Evolutionary conservation across 768 basidiomycete genomes (phyloP).

Genomic region (Tylopilus vinaceipallidus): DNA sequence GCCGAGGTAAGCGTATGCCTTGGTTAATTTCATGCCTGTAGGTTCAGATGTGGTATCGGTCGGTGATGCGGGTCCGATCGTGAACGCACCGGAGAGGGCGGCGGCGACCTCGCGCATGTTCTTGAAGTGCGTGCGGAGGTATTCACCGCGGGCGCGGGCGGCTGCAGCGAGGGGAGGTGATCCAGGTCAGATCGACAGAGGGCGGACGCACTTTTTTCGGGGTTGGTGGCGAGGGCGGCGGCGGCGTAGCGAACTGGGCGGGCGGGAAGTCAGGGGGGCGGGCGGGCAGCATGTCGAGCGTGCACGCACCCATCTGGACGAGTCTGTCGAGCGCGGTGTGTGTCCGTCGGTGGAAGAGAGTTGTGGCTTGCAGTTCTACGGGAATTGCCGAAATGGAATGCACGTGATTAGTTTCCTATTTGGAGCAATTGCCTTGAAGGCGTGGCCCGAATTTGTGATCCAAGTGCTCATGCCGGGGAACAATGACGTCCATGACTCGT

Average conservation of each 20-base stretch:
- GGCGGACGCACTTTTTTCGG: constrained; percentile 82
- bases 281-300: constrained; percentile 17
- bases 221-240: constrained; percentile 82
- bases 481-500: constrained; percentile 28
- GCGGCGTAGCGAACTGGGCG: constrained; percentile 88
- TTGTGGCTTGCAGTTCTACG: constrained; percentile 28
- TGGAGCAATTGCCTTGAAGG: too few species aligned
- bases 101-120: constrained; percentile 99
- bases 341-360: constrained; percentile 53
- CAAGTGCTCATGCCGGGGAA: constrained; percentile 25
- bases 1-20: constrained; percentile 92
- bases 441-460: not conserved
- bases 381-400: constrained; percentile 15
- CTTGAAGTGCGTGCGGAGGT: constrained; percentile 99
- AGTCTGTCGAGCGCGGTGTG: constrained; percentile 38
- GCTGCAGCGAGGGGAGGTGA: constrained; percentile 54
- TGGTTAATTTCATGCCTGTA: constrained; percentile 85
- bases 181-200: constrained; percentile 9
- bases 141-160: constrained; percentile 91
- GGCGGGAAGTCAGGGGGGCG: constrained; percentile 18
- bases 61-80: not conserved
- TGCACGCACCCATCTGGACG: constrained; percentile 61
- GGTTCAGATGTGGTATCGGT: constrained; percentile 1
- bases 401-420: not conserved
- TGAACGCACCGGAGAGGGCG: constrained; percentile 76